Base-by-base conservation (phyloP, 306 rosid genomes). In the Lithocarpus polystachyus region DNA sequence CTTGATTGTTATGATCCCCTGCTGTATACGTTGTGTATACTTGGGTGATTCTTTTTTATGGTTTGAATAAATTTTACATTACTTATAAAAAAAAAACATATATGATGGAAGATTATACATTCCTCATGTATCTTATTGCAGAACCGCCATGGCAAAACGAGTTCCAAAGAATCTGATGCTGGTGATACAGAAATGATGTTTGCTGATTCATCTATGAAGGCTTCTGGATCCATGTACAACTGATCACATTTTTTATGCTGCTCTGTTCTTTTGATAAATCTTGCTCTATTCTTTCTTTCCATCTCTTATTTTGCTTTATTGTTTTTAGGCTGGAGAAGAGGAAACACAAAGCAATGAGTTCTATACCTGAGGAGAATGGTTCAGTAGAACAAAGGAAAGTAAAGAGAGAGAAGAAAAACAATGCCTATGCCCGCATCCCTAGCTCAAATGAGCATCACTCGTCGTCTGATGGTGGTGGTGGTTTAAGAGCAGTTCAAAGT, bases 61-160 rank as follows among this genome's bases (percentile, higher is more conserved):
- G 8, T 40, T 40, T 40, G 45, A 40, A 40, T 40, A 40, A 40
- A 40, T 40, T 40, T 8, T 40, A 40, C 11, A 40, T 40, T 40
- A 40, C 45, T 40, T 40, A 2, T 8, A 40, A 40, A 40, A 8
- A 31, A 40, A 40, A 40, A 40, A 40, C 45, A 5, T 62, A n/a
- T 57, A 22, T 61, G 64, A 75, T 61, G 26, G 71, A 73, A 33
- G 81, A 45, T 74, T 57, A 7, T 40, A 10, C 79, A 67, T 24
- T 20, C 62, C 28, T 52, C 79, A 43, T 26, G 26, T 62, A 15
- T 79, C 72, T 54, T 62, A 56, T 37, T 83, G 87, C 92, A 92
- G 99, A 92, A 87, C 82, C 98, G 97, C 77, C 97, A 85, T 81
- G 88, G 83, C 73, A 89, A 88, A 85, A 74, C 86, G 62, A 85